Evolutionary conservation across 2,329 filamentous ascomycete genomes (phyloP), one percentile per base, ranked within the genome.

Genomic region (Pestalotiopsis sp.): DNA sequence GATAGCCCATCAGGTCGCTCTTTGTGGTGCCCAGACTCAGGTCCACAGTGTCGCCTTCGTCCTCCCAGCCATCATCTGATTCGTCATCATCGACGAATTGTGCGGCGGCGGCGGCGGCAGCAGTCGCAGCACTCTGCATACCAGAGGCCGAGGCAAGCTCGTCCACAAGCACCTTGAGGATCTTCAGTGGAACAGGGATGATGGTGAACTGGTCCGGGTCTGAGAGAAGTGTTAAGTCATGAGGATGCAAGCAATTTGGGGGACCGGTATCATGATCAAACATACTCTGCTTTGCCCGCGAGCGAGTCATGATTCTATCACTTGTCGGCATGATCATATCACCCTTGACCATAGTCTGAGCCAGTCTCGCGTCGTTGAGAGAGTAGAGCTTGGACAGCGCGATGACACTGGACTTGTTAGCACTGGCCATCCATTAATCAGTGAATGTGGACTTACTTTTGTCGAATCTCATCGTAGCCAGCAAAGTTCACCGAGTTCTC

Each of bases 401-500:
- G 74, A 97, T 95, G 69, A 98, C 93, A 77, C 93, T 95, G 74
- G 58, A 45, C 20, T 52, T 17, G 49, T 60, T 36, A 72, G 84
- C 75, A 83, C 81, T 70, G 39, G 9, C 27, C 5, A 52, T 20
- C 36, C 20, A 9, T 27, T 0, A n/a, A 20, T 38, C 20, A 25
- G n/a, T 39, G 67, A 60, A 59, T n/a, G 9, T 23, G 58, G n/a
- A 84, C 90, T 80, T 84, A 95, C 93, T 98, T 99, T 80, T 98
- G 94, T 74, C 95, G 90, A 74, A 98, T 98, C 80, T 98, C 95
- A 75, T 98, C 95, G 75, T 98, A 99, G 13, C 96, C 96, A n/a
- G 94, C 94, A 81, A 99, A 99, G 80, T 92, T 97, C 80, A 97
- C 89, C 4, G 94, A 97, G 80, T 98, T 97, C 83, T 98, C 96